phyloP scores from a whole-genome alignment of 441 rosid species.

The Adansonia madagascariensis region DNA sequence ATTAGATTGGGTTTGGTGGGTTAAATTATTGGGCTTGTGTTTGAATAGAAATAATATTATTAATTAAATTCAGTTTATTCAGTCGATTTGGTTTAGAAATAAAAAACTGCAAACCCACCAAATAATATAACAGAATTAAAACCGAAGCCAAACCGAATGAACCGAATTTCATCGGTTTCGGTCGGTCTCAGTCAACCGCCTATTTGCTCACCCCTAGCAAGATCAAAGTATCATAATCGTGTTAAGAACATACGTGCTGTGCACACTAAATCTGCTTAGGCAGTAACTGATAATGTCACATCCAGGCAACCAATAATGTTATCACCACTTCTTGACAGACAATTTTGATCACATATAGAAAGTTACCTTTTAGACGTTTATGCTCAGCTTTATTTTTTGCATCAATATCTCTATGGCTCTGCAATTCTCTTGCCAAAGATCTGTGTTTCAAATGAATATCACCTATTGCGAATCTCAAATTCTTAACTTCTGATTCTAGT shows the following conservation, averaged over 20 bases:
- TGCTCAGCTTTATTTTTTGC: constrained; percentile 74
- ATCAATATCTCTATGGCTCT: constrained; percentile 57
- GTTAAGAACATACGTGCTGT: neutral
- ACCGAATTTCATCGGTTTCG: too few species aligned
- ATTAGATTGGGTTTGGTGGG: too few species aligned
- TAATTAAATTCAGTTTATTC: too few species aligned
- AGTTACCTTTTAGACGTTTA: constrained; percentile 70
- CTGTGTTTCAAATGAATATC: constrained; percentile 77
- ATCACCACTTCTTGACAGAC: neutral
- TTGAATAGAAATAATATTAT: too few species aligned
- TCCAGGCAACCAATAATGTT: neutral
- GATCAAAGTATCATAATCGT: constrained; percentile 13
- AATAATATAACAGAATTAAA: too few species aligned
- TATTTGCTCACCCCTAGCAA: neutral
- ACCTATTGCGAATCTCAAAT: constrained; percentile 59
- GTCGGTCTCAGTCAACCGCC: too few species aligned
- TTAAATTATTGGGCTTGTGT: too few species aligned
- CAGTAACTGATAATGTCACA: constrained; percentile 4
- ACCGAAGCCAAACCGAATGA: too few species aligned
- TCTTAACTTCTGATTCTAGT: constrained; percentile 61
- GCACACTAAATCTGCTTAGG: neutral
- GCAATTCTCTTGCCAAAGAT: constrained; percentile 65
- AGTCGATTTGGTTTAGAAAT: too few species aligned
- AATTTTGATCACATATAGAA: constrained; percentile 13
- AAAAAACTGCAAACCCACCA: too few species aligned